phyloP scores from a whole-genome alignment of 2,329 filamentous ascomycete genomes.

The Nothopassalora personata region DNA sequence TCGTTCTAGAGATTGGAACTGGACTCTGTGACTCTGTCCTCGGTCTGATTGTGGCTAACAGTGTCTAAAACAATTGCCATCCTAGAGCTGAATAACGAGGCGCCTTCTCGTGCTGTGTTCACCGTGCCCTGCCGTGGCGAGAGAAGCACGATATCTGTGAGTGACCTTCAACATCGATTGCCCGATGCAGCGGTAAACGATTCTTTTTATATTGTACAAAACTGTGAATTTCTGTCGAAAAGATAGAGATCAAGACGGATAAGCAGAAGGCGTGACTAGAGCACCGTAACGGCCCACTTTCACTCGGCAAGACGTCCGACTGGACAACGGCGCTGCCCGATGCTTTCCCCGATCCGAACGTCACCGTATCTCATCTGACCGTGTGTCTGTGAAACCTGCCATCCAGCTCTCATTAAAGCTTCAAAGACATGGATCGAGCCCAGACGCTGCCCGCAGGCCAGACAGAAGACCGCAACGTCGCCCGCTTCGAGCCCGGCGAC shows the following conservation, averaged over 20 bases:
- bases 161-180: not conserved
- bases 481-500: slow-evolving; percentile 34
- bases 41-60: no score
- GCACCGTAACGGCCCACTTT: not conserved
- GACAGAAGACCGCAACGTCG: not conserved
- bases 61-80: no score
- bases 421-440: not conserved
- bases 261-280: not conserved
- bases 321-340: not conserved
- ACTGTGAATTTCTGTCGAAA: no score
- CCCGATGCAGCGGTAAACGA: not conserved
- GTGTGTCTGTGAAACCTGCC: not conserved
- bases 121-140: not conserved
- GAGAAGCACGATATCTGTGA: not conserved
- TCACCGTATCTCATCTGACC: not conserved
- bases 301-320: not conserved
- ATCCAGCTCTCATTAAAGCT: not conserved
- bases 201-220: not conserved
- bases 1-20: no score
- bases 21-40: no score
- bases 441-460: not conserved
- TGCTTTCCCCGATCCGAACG: not conserved
- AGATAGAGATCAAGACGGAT: not conserved
- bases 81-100: no score
- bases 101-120: not conserved